Evolutionary conservation across 345 rosid genomes (phyloP).

Genomic region (Sonneratia alba): DNA sequence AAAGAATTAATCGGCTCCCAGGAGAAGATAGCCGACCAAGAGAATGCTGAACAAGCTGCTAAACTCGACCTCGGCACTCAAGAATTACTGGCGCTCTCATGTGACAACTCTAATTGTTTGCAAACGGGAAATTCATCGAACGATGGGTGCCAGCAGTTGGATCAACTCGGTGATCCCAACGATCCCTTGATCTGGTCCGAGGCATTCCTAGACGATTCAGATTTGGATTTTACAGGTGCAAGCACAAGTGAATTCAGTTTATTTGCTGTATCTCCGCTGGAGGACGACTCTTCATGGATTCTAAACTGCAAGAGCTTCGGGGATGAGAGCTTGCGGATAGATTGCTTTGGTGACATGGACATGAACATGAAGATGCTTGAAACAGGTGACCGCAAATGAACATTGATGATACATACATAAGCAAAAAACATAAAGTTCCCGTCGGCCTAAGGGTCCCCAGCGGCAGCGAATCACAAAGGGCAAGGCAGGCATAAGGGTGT

Average conservation of each 20-base stretch:
- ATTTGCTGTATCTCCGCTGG: slow-evolving; percentile 29
- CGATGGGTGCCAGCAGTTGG: slow-evolving; percentile 9
- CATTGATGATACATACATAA: too few species aligned
- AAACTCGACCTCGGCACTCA: neutral
- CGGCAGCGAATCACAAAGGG: neutral
- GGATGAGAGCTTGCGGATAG: slow-evolving; percentile 27
- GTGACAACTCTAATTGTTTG: neutral
- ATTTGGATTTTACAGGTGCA: slow-evolving; percentile 32
- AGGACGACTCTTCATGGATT: slow-evolving; percentile 37
- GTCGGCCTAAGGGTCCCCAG: neutral
- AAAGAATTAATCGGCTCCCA: neutral
- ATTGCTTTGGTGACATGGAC: slow-evolving; percentile 23
- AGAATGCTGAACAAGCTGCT: neutral
- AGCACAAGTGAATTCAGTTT: slow-evolving; percentile 9
- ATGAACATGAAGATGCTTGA: neutral
- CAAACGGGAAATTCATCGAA: slow-evolving; percentile 9
- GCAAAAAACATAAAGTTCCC: neutral
- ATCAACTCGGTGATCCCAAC: neutral
- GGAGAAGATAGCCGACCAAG: neutral
- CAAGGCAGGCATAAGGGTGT: neutral
- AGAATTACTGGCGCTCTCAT: neutral
- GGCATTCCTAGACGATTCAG: slow-evolving; percentile 25
- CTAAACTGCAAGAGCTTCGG: slow-evolving; percentile 27
- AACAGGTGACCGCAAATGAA: neutral
- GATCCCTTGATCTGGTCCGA: slow-evolving; percentile 28